These are phyloP conservation scores for Rhizoclosmatium sp. DNA, from an alignment of 192 early-diverging fungal genomes.

Conservation along the genomic window DNA sequence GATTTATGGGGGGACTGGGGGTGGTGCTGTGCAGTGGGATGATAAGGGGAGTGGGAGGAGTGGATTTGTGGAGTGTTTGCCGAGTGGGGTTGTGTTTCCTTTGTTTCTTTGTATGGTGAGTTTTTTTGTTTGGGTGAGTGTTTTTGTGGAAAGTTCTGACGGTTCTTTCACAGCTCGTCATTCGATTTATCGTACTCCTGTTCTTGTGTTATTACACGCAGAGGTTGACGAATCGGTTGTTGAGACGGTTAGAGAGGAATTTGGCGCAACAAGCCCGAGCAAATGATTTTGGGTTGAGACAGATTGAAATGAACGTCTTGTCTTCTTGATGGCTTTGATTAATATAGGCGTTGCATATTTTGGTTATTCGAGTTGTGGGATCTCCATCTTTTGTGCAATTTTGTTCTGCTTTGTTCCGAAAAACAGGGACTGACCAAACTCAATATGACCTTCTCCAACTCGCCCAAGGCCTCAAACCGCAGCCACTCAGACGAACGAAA, in stretches of 20 bases:
- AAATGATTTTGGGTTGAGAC: too few species aligned
- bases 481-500: too few species aligned
- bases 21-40: not conserved
- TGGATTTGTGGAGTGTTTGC: not conserved
- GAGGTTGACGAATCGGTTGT: not conserved
- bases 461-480: too few species aligned
- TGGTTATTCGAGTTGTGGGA: too few species aligned
- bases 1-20: not conserved
- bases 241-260: not conserved
- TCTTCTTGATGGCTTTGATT: too few species aligned
- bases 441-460: too few species aligned
- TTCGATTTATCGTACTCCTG: not conserved
- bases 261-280: not conserved
- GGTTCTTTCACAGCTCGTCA: not conserved
- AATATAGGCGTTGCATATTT: too few species aligned
- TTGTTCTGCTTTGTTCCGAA: too few species aligned
- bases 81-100: not conserved
- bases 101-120: not conserved
- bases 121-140: not conserved
- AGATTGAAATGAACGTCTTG: too few species aligned
- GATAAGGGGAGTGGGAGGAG: not conserved
- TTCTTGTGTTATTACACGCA: constrained; percentile 5
- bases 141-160: not conserved
- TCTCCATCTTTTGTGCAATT: too few species aligned
- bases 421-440: too few species aligned